These are phyloP conservation scores for Salix exigua DNA, from an alignment of 345 rosid species.

Conservation along the genomic window DNA sequence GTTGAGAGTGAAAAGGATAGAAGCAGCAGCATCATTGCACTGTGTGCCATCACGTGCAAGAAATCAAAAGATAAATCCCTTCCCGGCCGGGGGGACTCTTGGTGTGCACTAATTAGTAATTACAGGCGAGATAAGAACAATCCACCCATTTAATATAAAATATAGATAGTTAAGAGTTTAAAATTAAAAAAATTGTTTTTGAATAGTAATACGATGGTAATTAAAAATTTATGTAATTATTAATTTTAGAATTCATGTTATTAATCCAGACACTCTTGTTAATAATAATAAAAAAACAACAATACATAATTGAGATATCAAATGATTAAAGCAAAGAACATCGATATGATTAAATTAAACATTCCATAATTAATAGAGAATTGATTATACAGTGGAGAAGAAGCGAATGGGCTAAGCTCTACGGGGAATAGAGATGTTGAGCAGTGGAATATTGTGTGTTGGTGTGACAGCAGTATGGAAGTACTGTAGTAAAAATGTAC, in stretches of 20 bases:
- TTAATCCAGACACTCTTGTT: too few species aligned
- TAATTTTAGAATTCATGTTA: too few species aligned
- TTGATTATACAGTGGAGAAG: neutral
- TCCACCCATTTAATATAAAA: too few species aligned
- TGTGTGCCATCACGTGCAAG: neutral
- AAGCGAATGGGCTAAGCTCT: conserved; percentile 1
- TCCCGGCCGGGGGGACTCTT: too few species aligned
- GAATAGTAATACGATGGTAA: too few species aligned
- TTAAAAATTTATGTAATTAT: too few species aligned
- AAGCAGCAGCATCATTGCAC: neutral
- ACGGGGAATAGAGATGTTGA: conserved; percentile 17
- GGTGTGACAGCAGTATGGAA: neutral
- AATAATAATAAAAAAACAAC: too few species aligned
- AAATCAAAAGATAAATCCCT: too few species aligned
- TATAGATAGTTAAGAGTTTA: too few species aligned
- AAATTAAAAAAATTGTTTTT: too few species aligned
- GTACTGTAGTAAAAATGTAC: conserved; percentile 25
- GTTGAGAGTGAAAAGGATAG: neutral
- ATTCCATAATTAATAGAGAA: neutral
- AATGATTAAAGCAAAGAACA: neutral
- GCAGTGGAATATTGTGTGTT: conserved; percentile 24
- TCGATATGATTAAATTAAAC: neutral
- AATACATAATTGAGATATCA: neutral
- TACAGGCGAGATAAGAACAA: neutral
- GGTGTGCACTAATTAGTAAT: neutral